phyloP scores from a whole-genome alignment of 2,329 filamentous ascomycete species.

The Beauveria sp. region DNA sequence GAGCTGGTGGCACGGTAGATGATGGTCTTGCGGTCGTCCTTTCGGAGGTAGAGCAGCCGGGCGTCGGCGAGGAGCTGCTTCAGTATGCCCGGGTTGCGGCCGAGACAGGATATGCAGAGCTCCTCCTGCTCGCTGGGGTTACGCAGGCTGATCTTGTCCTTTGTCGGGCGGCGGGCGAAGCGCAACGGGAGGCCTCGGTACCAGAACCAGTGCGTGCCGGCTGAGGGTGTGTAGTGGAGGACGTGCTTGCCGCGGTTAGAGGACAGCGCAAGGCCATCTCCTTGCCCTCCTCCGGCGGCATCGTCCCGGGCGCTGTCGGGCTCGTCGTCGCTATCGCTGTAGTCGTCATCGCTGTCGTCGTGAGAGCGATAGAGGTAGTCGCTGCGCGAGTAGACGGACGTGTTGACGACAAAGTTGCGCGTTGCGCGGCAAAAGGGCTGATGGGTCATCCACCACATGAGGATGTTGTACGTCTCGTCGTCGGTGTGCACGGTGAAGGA shows the following conservation, averaged over 20 bases:
- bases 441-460: constrained; percentile 61
- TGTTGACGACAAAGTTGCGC: constrained; percentile 58
- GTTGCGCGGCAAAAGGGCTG: constrained; percentile 54
- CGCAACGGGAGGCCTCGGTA: constrained; percentile 51
- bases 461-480: constrained; percentile 65
- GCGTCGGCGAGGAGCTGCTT: constrained; percentile 57
- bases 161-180: constrained; percentile 46
- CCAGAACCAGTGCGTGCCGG: constrained; percentile 62
- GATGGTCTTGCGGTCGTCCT: constrained; percentile 54
- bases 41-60: constrained; percentile 45
- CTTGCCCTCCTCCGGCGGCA: neutral
- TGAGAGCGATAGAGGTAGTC: constrained; percentile 43
- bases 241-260: constrained; percentile 33
- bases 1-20: constrained; percentile 53
- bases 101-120: constrained; percentile 54
- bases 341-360: constrained; percentile 34
- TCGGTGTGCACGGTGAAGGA: constrained; percentile 59
- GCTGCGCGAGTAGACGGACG: constrained; percentile 46
- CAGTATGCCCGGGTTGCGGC: constrained; percentile 50
- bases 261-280: neutral
- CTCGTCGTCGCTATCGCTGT: constrained; percentile 29
- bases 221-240: constrained; percentile 57
- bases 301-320: constrained; percentile 21
- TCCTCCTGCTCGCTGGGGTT: constrained; percentile 47
- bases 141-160: constrained; percentile 32